Percentiles rank a stretch among this genome's conserved stretches.
Evolutionary conservation across 371 early-diverging fungal species (phyloP).

Genomic region (Zychaea mexicana): DNA sequence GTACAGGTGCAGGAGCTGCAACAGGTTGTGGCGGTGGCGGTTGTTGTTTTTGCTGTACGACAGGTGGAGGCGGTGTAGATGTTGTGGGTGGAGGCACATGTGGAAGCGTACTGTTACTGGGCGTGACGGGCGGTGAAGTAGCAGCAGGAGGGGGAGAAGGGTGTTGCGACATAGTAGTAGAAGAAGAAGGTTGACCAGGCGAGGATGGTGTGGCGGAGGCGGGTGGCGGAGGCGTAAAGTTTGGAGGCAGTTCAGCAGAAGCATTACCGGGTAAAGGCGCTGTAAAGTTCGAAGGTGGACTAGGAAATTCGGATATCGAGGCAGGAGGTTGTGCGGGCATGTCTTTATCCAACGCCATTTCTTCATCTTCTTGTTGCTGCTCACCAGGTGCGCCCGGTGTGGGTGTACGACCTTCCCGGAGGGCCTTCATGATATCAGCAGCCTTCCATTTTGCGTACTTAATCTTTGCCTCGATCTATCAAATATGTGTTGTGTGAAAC

Average conservation of each 20-base stretch:
- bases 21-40: constrained; percentile 23
- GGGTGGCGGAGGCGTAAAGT: constrained; percentile 31
- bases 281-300: constrained; percentile 54
- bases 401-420: constrained; percentile 86
- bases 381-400: constrained; percentile 64
- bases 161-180: constrained; percentile 8
- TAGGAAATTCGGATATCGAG: constrained; percentile 51
- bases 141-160: constrained; percentile 13
- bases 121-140: constrained; percentile 4
- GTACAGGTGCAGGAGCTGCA: constrained; percentile 19
- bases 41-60: background rate
- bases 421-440: constrained; percentile 88
- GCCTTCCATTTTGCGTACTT: constrained; percentile 97
- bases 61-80: constrained; percentile 23
- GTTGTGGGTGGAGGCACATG: constrained; percentile 17
- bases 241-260: constrained; percentile 6
- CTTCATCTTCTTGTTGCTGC: constrained; percentile 15
- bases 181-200: background rate
- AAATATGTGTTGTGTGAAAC: background rate
- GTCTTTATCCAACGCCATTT: background rate
- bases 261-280: constrained; percentile 29
- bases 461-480: constrained; percentile 81
- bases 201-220: constrained; percentile 14
- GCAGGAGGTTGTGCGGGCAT: constrained; percentile 21
- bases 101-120: constrained; percentile 26